Conservation (phyloP, 352 stramenopile species). For the Globisporangium apiculatum region DNA sequence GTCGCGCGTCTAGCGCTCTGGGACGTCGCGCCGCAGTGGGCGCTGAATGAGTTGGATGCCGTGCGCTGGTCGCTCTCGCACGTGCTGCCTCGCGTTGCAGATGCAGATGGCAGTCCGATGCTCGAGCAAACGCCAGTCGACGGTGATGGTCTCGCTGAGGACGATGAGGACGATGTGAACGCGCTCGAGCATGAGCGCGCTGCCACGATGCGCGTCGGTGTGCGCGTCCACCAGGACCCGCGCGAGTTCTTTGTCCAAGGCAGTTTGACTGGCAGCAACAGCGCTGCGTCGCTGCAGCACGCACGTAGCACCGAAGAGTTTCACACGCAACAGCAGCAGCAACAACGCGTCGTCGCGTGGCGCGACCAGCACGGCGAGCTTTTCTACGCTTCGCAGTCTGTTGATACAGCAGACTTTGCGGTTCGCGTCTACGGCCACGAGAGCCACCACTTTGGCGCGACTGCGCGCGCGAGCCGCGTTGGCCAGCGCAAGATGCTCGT, state of each 20-base stretch:
- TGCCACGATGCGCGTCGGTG: not conserved
- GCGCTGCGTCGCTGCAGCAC: not conserved
- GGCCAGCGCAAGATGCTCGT: constrained; percentile 16
- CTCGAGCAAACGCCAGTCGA: not conserved
- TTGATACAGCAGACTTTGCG: not conserved
- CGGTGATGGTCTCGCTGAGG: not conserved
- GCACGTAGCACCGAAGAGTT: not conserved
- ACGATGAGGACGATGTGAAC: too few relatives aligned
- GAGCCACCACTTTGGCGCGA: constrained; percentile 26
- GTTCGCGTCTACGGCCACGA: constrained; percentile 20
- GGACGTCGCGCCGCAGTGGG: constrained; percentile 7
- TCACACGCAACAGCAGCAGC: not conserved
- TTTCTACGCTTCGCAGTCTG: constrained; percentile 19
- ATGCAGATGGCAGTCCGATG: not conserved
- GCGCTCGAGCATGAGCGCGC: too few relatives aligned
- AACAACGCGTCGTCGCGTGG: constrained; percentile 20
- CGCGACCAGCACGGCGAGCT: constrained; percentile 23
- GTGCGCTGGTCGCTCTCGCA: not conserved
- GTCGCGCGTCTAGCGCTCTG: constrained; percentile 2
- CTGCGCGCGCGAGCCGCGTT: constrained; percentile 17
- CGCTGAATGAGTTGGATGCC: not conserved
- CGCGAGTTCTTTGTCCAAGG: constrained; percentile 2
- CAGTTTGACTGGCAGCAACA: not conserved
- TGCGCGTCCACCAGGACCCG: constrained; percentile 1
- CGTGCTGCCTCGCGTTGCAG: not conserved